phyloP scores from a whole-genome alignment of 768 basidiomycete species.

The Suillus occidentalis region DNA sequence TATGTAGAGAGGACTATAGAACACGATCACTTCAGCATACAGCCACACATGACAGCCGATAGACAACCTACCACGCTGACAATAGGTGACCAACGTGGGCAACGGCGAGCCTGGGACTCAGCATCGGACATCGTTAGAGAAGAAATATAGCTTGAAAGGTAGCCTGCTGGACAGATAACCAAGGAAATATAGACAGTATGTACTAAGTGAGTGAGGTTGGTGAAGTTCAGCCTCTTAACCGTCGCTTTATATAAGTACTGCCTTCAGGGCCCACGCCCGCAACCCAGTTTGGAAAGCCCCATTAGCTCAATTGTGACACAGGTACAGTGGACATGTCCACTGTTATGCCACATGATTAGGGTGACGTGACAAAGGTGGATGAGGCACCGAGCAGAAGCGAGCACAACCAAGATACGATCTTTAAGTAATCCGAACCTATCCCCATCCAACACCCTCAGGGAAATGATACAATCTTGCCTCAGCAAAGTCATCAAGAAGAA shows the following conservation, averaged over 20 bases:
- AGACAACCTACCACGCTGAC: constrained; percentile 63
- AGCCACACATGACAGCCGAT: constrained; percentile 5
- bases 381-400: neutral
- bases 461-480: neutral
- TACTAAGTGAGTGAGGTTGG: neutral
- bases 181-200: neutral
- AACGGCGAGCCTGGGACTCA: constrained; percentile 42
- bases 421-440: neutral
- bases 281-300: neutral
- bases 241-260: neutral
- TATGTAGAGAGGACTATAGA: constrained; percentile 55
- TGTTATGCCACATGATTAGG: too few relatives aligned
- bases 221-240: neutral
- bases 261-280: neutral
- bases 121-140: constrained; percentile 35
- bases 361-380: neutral
- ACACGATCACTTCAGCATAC: constrained; percentile 12
- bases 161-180: neutral
- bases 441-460: neutral
- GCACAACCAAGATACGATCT: neutral
- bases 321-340: neutral
- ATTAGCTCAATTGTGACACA: neutral
- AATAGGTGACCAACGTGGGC: constrained; percentile 64
- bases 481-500: neutral
- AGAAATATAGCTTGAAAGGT: constrained; percentile 12